Evolutionary conservation across 345 rosid species (phyloP).

Genomic region (Euphorbia lathyris): DNA sequence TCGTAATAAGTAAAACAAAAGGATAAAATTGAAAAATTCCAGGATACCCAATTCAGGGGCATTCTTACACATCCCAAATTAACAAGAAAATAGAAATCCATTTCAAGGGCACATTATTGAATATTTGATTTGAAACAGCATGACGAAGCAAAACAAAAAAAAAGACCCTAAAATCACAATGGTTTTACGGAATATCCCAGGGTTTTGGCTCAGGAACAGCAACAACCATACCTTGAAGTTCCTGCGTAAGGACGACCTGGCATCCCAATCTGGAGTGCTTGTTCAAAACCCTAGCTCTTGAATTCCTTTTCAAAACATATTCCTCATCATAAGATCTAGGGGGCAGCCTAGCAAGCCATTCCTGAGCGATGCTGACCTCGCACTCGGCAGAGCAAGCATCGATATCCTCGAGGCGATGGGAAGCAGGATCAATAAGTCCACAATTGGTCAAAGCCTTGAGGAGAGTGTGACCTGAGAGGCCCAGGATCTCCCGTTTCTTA

Average conservation of each 20-base stretch:
- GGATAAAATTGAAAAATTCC: neutral
- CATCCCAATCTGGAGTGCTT: conserved; percentile 88
- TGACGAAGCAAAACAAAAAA: too few species aligned
- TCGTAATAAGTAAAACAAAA: neutral
- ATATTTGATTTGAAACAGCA: neutral
- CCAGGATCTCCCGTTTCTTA: conserved; percentile 62
- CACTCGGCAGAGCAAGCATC: conserved; percentile 99
- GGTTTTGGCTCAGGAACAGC: conserved; percentile 97
- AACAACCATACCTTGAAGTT: conserved; percentile 96
- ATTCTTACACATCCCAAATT: conserved; percentile 1
- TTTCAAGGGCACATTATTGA: conserved; percentile 15
- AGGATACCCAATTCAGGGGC: conserved; percentile 14
- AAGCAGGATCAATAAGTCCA: conserved; percentile 84
- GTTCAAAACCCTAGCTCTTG: conserved; percentile 83
- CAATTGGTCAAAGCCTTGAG: conserved; percentile 66
- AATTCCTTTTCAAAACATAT: conserved; percentile 72
- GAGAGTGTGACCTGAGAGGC: conserved; percentile 87
- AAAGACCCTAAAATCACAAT: conserved; percentile 3
- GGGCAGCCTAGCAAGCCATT: conserved; percentile 85
- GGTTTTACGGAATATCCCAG: conserved; percentile 81
- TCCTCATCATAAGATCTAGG: conserved; percentile 92
- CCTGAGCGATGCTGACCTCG: conserved; percentile 97
- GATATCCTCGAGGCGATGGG: conserved; percentile 91
- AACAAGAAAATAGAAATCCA: neutral
- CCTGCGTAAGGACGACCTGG: conserved; percentile 72